Base-by-base conservation (phyloP, 2,329 filamentous ascomycete genomes). In the Aquanectria penicillioides region DNA sequence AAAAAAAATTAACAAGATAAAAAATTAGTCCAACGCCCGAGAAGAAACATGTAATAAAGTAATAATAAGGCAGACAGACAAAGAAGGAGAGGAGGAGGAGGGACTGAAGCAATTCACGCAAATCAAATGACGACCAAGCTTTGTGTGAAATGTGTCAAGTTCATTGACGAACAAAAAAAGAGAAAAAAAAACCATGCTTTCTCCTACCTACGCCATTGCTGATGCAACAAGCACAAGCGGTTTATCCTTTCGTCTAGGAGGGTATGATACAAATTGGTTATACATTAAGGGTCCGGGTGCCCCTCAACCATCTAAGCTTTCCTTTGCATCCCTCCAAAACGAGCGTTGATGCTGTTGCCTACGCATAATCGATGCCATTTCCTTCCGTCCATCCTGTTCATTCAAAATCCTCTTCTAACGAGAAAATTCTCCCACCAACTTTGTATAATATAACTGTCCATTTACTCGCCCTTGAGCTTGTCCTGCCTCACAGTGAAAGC, bases 401-500 rank as follows among this genome's bases (percentile, higher is more conserved):
- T 34, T 22, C 23, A 53, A 55, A 54, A 36, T 62, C 43, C 47
- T 46, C 36, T 31, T 47, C 40, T 53, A 62, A 43, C 47, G 49
- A 22, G 26, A 22, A 9, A 46, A 22, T 10, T 12, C 25, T 41
- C 18, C 26, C 40, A 55, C 40, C 9, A 41, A 34, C 26, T 29
- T 34, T 38, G 33, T 25, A 34, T 43, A n/a, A n/a, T n/a, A n/a
- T n/a, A n/a, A n/a, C 15, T 29, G 40, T 18, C 12, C 18, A 34
- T 31, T 72, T 84, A 87, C 78, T 87, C 85, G 71, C 87, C 87
- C 82, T 89, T 89, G 52, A 89, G 81, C 80, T 89, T 89, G 69
- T 89, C 87, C 77, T 89, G 86, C 69, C 80, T 86, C 34, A 89
- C 86, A 11, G 78, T 80, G 69, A 89, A 89, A 52, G 87, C 87